Evolutionary conservation across 805 yeast genomes (phyloP).

Genomic region (Isabelozyma pseudorhagii): DNA sequence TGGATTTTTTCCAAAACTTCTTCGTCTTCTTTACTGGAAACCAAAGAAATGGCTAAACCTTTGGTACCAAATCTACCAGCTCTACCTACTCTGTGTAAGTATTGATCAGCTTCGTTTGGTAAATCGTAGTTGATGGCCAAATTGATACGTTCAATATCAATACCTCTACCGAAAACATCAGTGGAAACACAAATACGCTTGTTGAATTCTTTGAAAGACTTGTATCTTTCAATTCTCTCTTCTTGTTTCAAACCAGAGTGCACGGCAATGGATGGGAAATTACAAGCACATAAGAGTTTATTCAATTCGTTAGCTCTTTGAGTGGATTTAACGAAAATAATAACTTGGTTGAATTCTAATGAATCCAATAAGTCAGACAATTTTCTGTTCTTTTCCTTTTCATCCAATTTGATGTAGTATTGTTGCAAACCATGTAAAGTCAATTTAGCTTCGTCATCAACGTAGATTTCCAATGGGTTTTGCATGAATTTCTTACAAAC

Average conservation of each 20-base stretch:
- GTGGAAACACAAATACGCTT: conserved; percentile 98
- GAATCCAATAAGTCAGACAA: conserved; percentile 89
- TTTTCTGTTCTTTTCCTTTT: conserved; percentile 89
- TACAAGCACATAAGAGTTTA: conserved; percentile 82
- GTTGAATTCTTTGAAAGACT: conserved; percentile 94
- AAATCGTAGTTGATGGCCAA: conserved; percentile 96
- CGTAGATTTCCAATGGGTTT: conserved; percentile 94
- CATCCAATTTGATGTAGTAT: conserved; percentile 85
- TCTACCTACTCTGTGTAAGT: conserved; percentile 98
- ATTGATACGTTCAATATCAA: conserved; percentile 97
- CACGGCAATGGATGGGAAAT: conserved; percentile 96
- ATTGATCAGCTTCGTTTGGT: conserved; percentile 96
- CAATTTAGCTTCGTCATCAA: conserved; percentile 95
- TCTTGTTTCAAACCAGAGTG: conserved; percentile 95
- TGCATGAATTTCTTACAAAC: conserved; percentile 97
- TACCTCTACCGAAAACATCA: conserved; percentile 99
- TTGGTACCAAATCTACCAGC: conserved; percentile 99
- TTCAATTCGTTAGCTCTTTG: conserved; percentile 90
- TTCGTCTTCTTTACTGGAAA: conserved; percentile 82
- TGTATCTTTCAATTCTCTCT: conserved; percentile 96
- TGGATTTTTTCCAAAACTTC: conserved; percentile 89
- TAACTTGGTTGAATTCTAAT: conserved; percentile 96
- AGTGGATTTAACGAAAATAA: conserved; percentile 90
- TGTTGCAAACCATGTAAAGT: conserved; percentile 98
- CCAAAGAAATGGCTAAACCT: conserved; percentile 93